These are phyloP conservation scores for Oleoguttula mirabilis DNA, from an alignment of 495 filamentous ascomycete genomes.

Conservation along the genomic window DNA sequence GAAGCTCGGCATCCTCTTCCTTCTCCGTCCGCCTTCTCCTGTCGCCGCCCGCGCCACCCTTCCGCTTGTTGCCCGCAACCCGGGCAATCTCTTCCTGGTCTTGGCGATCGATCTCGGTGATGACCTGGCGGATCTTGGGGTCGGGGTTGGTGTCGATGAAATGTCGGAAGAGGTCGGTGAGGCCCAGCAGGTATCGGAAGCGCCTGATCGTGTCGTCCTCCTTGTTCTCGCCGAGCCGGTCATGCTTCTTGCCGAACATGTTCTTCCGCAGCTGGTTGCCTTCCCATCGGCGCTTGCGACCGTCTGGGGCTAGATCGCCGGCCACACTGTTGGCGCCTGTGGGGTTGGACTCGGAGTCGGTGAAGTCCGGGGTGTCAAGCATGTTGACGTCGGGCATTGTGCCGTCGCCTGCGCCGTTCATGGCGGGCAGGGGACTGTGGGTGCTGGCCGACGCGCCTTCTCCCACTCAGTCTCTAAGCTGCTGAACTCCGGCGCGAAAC, in stretches of 20 bases:
- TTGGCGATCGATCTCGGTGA: conserved; percentile 84
- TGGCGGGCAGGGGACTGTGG: too few relatives aligned
- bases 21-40: conserved; percentile 83
- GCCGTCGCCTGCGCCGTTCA: conserved; percentile 19
- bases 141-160: conserved; percentile 98
- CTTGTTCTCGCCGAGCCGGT: conserved; percentile 80
- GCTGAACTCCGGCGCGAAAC: too few relatives aligned
- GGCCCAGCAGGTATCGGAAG: conserved; percentile 88
- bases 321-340: conserved; percentile 72
- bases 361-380: conserved; percentile 26
- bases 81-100: conserved; percentile 62
- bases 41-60: conserved; percentile 72
- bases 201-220: conserved; percentile 92
- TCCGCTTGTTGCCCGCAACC: conserved; percentile 61
- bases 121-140: conserved; percentile 78
- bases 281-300: conserved; percentile 72
- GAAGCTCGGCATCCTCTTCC: conserved; percentile 91
- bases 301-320: conserved; percentile 59
- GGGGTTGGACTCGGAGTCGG: conserved; percentile 80
- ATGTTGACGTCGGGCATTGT: conserved; percentile 12
- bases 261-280: conserved; percentile 77
- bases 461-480: too few relatives aligned
- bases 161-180: conserved; percentile 96
- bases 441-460: too few relatives aligned
- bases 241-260: conserved; percentile 89